Evolutionary conservation across 495 filamentous ascomycete genomes (phyloP).

Genomic region (Penicillium lagena): DNA sequence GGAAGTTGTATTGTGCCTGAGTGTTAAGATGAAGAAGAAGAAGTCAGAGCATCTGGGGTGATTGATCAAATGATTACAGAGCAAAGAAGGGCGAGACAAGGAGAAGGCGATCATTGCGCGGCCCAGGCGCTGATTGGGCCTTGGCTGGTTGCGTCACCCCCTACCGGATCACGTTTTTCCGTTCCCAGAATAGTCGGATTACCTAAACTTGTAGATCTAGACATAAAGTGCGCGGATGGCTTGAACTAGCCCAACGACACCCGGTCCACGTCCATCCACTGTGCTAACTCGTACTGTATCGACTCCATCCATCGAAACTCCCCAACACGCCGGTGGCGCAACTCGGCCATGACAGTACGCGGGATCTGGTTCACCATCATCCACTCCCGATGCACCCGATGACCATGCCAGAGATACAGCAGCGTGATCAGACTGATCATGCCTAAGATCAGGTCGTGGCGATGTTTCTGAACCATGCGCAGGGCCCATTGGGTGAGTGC

Average conservation of each 20-base stretch:
- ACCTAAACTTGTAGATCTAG: too few relatives aligned
- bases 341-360: background rate
- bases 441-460: background rate
- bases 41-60: too few relatives aligned
- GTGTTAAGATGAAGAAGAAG: conserved; percentile 2
- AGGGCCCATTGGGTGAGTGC: background rate
- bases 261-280: background rate
- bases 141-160: too few relatives aligned
- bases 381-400: background rate
- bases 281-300: background rate
- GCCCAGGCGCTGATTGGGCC: too few relatives aligned
- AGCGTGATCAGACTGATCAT: background rate
- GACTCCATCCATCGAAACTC: background rate
- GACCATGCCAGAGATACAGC: background rate
- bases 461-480: background rate
- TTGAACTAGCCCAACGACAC: too few relatives aligned
- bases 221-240: too few relatives aligned
- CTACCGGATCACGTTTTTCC: too few relatives aligned
- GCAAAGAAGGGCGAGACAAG: conserved; percentile 9
- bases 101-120: conserved; percentile 9
- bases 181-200: too few relatives aligned
- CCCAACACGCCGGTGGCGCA: background rate
- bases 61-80: conserved; percentile 6
- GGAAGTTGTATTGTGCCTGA: conserved; percentile 1
- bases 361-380: background rate